Evolutionary conservation across 2,329 filamentous ascomycete species (phyloP).

Genomic region (Aspergillus tamarii): DNA sequence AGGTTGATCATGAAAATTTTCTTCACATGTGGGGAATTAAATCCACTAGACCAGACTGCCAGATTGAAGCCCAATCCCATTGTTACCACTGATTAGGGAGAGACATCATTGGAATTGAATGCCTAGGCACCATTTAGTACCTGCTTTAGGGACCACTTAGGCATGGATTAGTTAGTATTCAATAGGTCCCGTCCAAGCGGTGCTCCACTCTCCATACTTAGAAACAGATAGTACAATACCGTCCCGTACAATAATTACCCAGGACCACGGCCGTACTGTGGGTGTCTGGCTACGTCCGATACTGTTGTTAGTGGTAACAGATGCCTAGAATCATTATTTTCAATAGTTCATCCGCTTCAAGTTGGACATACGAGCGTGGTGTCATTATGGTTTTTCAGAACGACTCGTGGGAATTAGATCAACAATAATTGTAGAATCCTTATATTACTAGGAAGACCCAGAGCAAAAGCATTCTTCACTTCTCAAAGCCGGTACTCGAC

Average conservation of each 20-base stretch:
- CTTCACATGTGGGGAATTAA: slow-evolving; percentile 20
- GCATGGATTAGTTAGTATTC: slow-evolving; percentile 13
- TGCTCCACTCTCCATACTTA: slow-evolving; percentile 27
- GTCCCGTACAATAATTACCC: background rate
- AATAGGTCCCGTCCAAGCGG: slow-evolving; percentile 1
- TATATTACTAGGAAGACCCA: background rate
- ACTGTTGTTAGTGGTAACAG: background rate
- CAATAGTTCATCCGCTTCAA: background rate
- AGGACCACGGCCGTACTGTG: background rate
- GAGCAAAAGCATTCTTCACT: background rate
- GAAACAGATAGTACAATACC: slow-evolving; percentile 16
- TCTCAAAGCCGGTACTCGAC: background rate
- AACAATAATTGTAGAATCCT: background rate
- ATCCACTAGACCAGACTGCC: slow-evolving; percentile 12
- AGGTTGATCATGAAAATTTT: slow-evolving; percentile 17
- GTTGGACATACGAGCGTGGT: background rate
- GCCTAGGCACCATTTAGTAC: slow-evolving; percentile 15
- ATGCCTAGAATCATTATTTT: background rate
- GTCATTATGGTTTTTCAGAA: background rate
- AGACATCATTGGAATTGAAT: slow-evolving; percentile 13
- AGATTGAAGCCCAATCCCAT: slow-evolving; percentile 25
- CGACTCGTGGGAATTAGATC: background rate
- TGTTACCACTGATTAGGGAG: slow-evolving; percentile 13
- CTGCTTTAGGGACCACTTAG: slow-evolving; percentile 24
- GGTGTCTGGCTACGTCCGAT: background rate